Base-by-base conservation (phyloP, 441 rosid genomes). In the Mallotus japonicus region DNA sequence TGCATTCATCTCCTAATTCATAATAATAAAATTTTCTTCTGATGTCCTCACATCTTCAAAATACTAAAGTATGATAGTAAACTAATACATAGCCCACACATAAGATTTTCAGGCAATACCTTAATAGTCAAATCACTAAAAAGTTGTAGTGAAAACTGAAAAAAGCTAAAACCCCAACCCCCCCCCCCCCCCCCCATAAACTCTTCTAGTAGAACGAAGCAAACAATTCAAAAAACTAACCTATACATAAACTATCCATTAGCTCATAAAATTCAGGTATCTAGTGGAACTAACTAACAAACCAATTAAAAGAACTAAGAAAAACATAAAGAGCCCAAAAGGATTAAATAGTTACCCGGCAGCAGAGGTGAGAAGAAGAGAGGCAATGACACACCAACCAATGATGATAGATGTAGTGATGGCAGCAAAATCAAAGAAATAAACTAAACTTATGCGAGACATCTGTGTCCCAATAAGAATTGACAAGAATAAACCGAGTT, bases 361-460 rank as follows among this genome's bases (percentile, higher is more conserved):
- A 28, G 91, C 69, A 1, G 97, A 86, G 73, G 83, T 71, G 83
- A 89, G 85, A 74, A 93, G 70, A 80, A 87, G 72, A 0, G 98
- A 88, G 65, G 86, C 85, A 59, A 88, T 87, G 50, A 93, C 98
- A 62, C 83, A 90, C 95, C 98, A 87, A 22, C 98, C 97, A 93
- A n/a, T 86, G 79, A 95, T 73, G n/a, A n/a, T n/a, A n/a, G n/a
- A n/a, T n/a, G n/a, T n/a, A n/a, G n/a, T n/a, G n/a, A n/a, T n/a
- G n/a, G 0, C 83, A 4, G 87, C 95, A 61, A 84, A 91, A 78
- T 95, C 99, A 76, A 95, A 95, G 82, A 93, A 87, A 84, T 90
- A 92, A 66, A 90, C 85, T 61, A 93, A 90, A 67, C 94, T 93
- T 85, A 90, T 78, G 15, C 90, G 92, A 46, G 98, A 90, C 57